Conservation (phyloP, 345 rosid genomes). For the Corymbia maculata region DNA sequence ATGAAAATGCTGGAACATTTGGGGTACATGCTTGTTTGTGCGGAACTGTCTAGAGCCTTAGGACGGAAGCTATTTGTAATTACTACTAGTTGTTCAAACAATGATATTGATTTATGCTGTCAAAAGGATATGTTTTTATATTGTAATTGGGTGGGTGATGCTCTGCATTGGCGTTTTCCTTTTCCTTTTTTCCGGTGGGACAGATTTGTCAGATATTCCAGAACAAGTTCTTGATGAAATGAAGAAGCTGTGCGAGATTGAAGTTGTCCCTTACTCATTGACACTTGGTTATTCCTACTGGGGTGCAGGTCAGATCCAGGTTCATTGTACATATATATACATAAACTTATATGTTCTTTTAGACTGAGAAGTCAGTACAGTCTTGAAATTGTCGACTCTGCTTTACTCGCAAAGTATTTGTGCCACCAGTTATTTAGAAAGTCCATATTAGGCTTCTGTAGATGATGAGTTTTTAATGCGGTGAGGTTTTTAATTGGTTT, state of each 20-base stretch:
- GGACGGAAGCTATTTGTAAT: neutral
- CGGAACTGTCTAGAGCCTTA: neutral
- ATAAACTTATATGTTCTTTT: neutral
- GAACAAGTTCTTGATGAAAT: slow-evolving; percentile 45
- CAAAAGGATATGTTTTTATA: neutral
- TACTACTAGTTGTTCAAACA: neutral
- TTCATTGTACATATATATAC: neutral
- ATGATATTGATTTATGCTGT: neutral
- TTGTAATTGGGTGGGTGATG: neutral
- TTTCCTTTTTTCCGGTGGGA: slow-evolving; percentile 10
- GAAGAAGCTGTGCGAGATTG: slow-evolving; percentile 42
- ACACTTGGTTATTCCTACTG: slow-evolving; percentile 91
- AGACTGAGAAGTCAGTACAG: neutral
- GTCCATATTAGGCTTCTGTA: neutral
- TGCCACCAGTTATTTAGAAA: neutral
- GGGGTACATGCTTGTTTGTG: neutral
- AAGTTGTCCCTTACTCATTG: slow-evolving; percentile 60
- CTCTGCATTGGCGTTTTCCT: neutral
- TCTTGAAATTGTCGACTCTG: neutral
- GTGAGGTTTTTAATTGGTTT: neutral
- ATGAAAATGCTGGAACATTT: neutral
- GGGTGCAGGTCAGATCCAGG: slow-evolving; percentile 53
- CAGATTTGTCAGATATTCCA: slow-evolving; percentile 76
- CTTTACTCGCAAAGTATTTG: neutral
- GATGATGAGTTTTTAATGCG: neutral